Evolutionary conservation across 225 moss, liverwort and hornwort species (phyloP), one percentile per base, ranked within the genome.

Genomic region (Neckera pumila): DNA sequence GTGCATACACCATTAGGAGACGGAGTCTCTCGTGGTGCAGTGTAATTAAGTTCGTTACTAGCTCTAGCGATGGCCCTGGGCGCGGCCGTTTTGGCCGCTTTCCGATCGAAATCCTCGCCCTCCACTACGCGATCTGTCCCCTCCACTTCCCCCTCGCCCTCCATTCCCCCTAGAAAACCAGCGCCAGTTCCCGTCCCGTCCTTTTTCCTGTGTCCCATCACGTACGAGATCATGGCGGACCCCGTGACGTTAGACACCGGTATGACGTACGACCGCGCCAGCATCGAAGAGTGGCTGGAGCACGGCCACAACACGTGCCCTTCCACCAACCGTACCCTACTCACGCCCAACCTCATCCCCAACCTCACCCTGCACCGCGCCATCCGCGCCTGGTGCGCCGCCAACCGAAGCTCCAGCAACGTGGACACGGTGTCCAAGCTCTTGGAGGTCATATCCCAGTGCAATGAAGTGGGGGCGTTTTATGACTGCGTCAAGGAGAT

Each of bases 211-310:
- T 98, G 98, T 51, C 98, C 98, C 16, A 96, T 98, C 56, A 91
- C 95, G 34, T 89, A 95, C 33, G 98, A 95, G 51, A 91, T 97
- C 17, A 98, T 98, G 98, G 90, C 87, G 33, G 97, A 98, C 67
- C 98, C 98, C 18, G 97, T 98, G 77, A 98, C 93, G 7, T 47
- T 98, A 67, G 92, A 96, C 90, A 98, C 98, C 16, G 98, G 98
- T 31, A 96, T 97, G 93, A 96, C 95, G 3, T 98, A 97, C 67
- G 98, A 98, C 82, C 94, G 98, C 10, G 92, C 79, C 36, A 96
- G 91, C 85, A 98, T 98, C 70, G 95, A 94, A 82, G 93, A 93
- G 86, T 98, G 98, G 98, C 93, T 98, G 40, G 89, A 89, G 15
- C 91, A 86, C 11, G 98, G 98, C 45, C 95, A 93, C 85, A 86